Base-by-base conservation (phyloP, 192 early-diverging fungal genomes). In the Tieghemiomyces parasiticus region DNA sequence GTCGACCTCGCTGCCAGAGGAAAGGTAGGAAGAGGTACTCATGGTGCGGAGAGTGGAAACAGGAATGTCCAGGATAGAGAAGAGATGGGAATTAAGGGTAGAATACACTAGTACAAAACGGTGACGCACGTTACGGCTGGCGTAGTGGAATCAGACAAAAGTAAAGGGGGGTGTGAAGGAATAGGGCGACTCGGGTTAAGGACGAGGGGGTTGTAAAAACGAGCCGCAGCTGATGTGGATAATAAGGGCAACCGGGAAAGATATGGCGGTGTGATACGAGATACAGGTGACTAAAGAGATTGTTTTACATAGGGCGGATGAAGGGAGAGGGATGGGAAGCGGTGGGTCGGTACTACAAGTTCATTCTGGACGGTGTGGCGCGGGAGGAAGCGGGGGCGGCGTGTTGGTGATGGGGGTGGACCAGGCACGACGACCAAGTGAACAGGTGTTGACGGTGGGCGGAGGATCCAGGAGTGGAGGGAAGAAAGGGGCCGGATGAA, bases 1-100 rank as follows among this genome's bases (percentile, higher is more conserved):
- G 46, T 69, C 69, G 47, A 70, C n/a, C n/a, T n/a, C n/a, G n/a
- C n/a, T 71, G 46, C 67, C 63, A n/a, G 72, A 72, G 22, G 38
- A 42, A 42, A 16, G 16, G 38, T 16, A 6, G 16, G 38, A 6
- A 42, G 38, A 42, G 38, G 16, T 10, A 42, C 8, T 10, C 38
- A 42, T 42, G 38, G 38, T 42, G 38, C 6, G 16, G 38, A 42
- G 16, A 42, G 6, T 10, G n/a, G 47, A 48, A n/a, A 6, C 4
- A n/a, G 47, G 47, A 22, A 22, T 22, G 24, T 4, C 4, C 9
- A 24, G 20, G 47, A 22, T 4, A 24, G 24, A 6, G 47, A 4
- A 24, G 47, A 6, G 47, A n/a, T 22, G n/a, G n/a, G n/a, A 48
- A 48, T 22, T 9, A 48, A 48, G 24, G 22, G 47, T 48, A 48